Evolutionary conservation across 441 rosid genomes (phyloP), one percentile per base, ranked within the genome.

Genomic region (Brassica hybrid): DNA sequence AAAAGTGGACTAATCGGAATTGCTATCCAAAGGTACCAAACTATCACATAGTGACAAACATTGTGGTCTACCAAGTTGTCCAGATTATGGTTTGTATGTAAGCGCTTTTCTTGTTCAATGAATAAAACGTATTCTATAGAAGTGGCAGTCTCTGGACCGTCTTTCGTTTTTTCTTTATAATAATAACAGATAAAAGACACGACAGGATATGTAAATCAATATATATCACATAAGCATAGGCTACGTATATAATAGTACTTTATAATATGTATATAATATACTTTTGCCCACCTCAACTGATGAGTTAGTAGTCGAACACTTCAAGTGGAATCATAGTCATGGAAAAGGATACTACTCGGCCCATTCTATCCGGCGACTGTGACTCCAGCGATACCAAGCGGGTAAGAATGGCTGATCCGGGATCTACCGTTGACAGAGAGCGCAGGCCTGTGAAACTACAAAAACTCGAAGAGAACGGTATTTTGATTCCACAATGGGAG

Each of bases 41-140:
- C 16, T 60, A 21, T 52, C 19, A 52, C 11, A 50, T 50, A 50
- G 8, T 50, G 7, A 50, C 19, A 5, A 36, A 50, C 54, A 71
- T 7, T 77, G 19, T 16, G 69, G 77, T 73, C 74, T 54, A 48
- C 59, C 77, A 78, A 36, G 11, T n/a, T 73, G 81, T 78, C 77
- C 63, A 73, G 36, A 61, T 73, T 52, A 61, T 7, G 27, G 38
- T 67, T 25, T 61, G 27, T 17, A 48, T 23, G 11, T 14, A 58
- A 65, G 18, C 32, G 3, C 3, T 32, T 71, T 66, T 58, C 59
- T 63, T 65, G 41, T 18, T 65, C 17, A 23, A 56, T 64, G 10
- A 63, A 38, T 64, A 56, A 25, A 54, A 77, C 50, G 66, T 41
- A 56, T 69, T 43, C 17, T 10, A 48, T 25, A 23, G 2, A 56